Evolutionary conservation across 176 grass and related monocot genomes (phyloP).

Genomic region (Alloteropsis semialata): DNA sequence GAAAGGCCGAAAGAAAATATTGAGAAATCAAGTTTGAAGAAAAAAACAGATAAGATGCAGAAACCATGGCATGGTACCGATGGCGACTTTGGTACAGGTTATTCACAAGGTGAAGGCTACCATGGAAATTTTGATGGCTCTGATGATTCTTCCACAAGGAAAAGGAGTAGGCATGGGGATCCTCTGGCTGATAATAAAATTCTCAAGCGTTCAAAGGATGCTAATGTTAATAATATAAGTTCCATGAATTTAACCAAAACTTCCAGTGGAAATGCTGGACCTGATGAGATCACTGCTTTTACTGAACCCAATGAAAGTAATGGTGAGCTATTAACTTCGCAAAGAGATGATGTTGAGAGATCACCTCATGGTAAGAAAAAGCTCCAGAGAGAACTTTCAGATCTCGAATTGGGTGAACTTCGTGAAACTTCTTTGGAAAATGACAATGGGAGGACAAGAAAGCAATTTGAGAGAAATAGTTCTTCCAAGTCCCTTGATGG

Average conservation of each 20-base stretch:
- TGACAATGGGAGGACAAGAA: conserved; percentile 47
- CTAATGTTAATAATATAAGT: conserved; percentile 36
- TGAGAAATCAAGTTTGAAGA: conserved; percentile 49
- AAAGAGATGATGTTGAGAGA: conserved; percentile 52
- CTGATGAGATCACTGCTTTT: conserved; percentile 31
- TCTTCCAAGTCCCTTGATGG: conserved; percentile 71
- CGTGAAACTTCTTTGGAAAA: conserved; percentile 62
- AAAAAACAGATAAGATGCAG: conserved; percentile 46
- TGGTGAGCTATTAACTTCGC: conserved; percentile 32
- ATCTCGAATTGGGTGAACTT: conserved; percentile 94
- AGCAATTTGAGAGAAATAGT: conserved; percentile 83
- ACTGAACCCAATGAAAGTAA: conserved; percentile 52
- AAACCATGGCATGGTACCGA: conserved; percentile 50
- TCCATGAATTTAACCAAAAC: conserved; percentile 42
- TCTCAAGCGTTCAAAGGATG: conserved; percentile 48
- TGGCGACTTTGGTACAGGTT: conserved; percentile 32
- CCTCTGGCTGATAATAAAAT: conserved; percentile 51
- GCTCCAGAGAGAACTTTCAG: conserved; percentile 80
- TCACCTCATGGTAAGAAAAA: conserved; percentile 48
- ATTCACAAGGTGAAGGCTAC: conserved; percentile 33
- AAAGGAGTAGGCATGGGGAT: conserved; percentile 31
- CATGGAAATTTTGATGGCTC: conserved; percentile 39
- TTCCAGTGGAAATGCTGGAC: conserved; percentile 29
- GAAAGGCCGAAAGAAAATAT: conserved; percentile 46
- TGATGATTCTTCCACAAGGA: conserved; percentile 47